Percentiles rank a stretch among this genome's conserved stretches.
Conservation (phyloP, 2,329 filamentous ascomycete genomes). For the Ceratocystis eucalypticola region DNA sequence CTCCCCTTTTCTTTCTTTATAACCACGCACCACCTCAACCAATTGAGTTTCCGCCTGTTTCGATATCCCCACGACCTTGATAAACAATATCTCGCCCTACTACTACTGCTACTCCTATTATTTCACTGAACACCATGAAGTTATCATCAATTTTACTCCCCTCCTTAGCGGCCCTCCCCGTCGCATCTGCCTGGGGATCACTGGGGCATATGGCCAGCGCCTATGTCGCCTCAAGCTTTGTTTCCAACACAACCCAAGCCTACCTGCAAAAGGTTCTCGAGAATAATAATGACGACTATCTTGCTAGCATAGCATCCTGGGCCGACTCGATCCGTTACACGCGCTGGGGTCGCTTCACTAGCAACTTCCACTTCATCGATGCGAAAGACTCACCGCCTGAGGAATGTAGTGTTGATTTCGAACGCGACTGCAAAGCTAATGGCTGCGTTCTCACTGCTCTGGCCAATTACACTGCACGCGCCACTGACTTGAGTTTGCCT, state of each 20-base stretch:
- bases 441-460: constrained; percentile 51
- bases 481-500: constrained; percentile 35
- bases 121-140: constrained; percentile 25
- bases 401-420: constrained; percentile 43
- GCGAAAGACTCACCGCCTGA: constrained; percentile 48
- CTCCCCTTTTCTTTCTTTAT: not conserved
- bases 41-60: not conserved
- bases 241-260: constrained; percentile 40
- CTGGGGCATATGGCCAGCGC: constrained; percentile 54
- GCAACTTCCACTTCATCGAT: constrained; percentile 56
- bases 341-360: constrained; percentile 47
- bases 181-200: constrained; percentile 32
- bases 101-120: too few relatives aligned
- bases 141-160: constrained; percentile 25
- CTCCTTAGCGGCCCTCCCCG: constrained; percentile 26
- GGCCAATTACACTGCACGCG: constrained; percentile 45
- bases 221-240: constrained; percentile 48
- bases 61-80: too few relatives aligned
- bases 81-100: too few relatives aligned
- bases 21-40: not conserved
- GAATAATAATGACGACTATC: constrained; percentile 42
- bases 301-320: constrained; percentile 53
- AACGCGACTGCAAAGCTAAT: constrained; percentile 46
- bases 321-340: constrained; percentile 54
- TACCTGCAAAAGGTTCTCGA: constrained; percentile 46